Evolutionary conservation across 2,329 filamentous ascomycete genomes (phyloP), one percentile per base, ranked within the genome.

Genomic region (Aspergillus sojae): DNA sequence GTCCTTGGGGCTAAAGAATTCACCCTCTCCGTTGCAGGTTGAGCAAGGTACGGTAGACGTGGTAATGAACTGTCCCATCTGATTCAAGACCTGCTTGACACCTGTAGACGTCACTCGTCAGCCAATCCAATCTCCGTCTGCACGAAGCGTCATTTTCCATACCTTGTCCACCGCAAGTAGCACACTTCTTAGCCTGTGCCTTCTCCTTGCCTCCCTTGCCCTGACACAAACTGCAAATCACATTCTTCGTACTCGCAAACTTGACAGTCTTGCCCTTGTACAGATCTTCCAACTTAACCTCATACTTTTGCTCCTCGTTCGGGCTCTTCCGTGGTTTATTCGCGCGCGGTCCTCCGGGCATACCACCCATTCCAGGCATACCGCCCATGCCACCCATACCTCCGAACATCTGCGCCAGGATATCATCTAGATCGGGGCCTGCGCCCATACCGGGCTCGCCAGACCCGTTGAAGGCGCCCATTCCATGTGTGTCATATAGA

Each of bases 231-330:
- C 85, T 85, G 81, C 95, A 99, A 65, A 97, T 84, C 65, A 97
- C 87, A 75, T 97, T 94, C 83, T 98, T 98, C 74, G 94, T 96
- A 74, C 92, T 95, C 10, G 93, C 89, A 77, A 99, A 97, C 81
- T 96, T 95, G 75, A 96, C 95, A 0, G 95, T 97, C 85, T 98
- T 97, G 73, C 95, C 95, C 82, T 96, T 97, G 86, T 98, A 99
- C 36, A 99, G 85, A 79, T 99, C 95, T 78, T 98, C 95, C 64
- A 99, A 82, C 2, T 89, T 91, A 62, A 98, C 92, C 76, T 93
- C 89, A 80, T 99, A 98, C 71, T 92, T 88, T 73, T 96, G 92
- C 76, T 96, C 90, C 78, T 97, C 94, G 70, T 94, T 89, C 59
- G 86, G 88, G 53, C 94, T 93, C 71, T 89, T 91, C 64, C 89